A percentile compares a stretch with the other conserved stretches of the same genome.
phyloP scores from a whole-genome alignment of 2,329 filamentous ascomycete species.

The Sclerotinia spermophila region DNA sequence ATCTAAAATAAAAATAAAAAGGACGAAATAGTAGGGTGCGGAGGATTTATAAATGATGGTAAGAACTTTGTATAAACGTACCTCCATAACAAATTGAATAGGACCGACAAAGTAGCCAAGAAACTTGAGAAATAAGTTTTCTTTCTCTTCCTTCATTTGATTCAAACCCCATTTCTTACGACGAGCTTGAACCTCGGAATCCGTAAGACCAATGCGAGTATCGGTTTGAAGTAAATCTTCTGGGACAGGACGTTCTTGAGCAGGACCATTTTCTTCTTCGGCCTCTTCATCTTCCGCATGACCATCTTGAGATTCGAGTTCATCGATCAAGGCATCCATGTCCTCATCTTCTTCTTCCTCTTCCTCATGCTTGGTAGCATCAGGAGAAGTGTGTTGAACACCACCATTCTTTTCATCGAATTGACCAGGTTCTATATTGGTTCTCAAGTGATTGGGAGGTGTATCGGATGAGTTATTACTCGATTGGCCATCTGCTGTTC shows the following conservation, averaged over 20 bases:
- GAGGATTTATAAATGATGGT: conserved; percentile 17
- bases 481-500: conserved; percentile 16
- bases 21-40: conserved; percentile 4
- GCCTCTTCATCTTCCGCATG: conserved; percentile 62
- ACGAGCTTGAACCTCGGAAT: conserved; percentile 59
- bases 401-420: conserved; percentile 57
- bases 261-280: conserved; percentile 46
- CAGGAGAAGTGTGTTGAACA: conserved; percentile 23
- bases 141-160: conserved; percentile 88
- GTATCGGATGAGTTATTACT: conserved; percentile 23
- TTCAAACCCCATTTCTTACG: conserved; percentile 78
- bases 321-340: conserved; percentile 82
- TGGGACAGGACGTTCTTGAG: conserved; percentile 58
- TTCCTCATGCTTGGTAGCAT: conserved; percentile 37
- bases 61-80: conserved; percentile 40
- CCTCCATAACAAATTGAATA: conserved; percentile 94
- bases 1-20: no score
- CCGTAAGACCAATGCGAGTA: conserved; percentile 66
- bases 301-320: conserved; percentile 78
- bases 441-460: conserved; percentile 46
- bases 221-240: conserved; percentile 78
- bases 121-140: conserved; percentile 82
- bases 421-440: conserved; percentile 60
- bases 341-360: conserved; percentile 77
- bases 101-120: conserved; percentile 78